Evolutionary conservation across 257 asterid genomes (phyloP), one percentile per base, ranked within the genome.

Genomic region (Buddleja alternifolia): DNA sequence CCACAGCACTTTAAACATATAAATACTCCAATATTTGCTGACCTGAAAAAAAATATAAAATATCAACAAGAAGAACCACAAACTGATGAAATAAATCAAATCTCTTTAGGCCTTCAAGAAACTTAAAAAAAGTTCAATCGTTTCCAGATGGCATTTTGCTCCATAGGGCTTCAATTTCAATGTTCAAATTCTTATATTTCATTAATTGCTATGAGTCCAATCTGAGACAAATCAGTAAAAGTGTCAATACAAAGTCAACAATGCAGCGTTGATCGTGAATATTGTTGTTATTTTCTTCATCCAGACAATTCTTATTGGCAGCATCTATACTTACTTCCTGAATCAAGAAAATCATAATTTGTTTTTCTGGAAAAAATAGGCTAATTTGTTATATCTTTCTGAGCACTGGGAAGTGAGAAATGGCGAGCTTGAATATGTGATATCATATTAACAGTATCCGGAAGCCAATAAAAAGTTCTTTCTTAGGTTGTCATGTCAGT

Each of bases 1-100:
- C 99, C 95, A 57, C 95, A 94, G 81, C 99, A 94, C 79, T 94
- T 94, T 78, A 94, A 83, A 85, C 99, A 94, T 76, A 94, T 83
- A 75, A 94, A 94, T 15, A 94, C 99, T 58, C 99, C 99, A 48
- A 94, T 94, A 78, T 86, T 94, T 55, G 97, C 92, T 0, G 99
- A 94, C 79, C 99, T 94, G 86, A 50, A 62, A 59, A 63, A 14
- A n/a, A n/a, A n/a, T n/a, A 46, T 17, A 29, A 47, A 39, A 19
- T 8, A 29, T 48, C 4, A 51, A 67, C 20, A 32, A 25, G n/a
- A 55, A 36, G 64, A 50, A 39, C 52, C 51, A 66, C 23, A 21
- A 50, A 53, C 37, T 20, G 60, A 56, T 46, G 73, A 46, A 42
- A 58, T 1, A 15, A 54, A 52, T 14, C 52, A 21, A 34, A 34